Percentiles rank a stretch among this genome's conserved stretches.
These are phyloP conservation scores for Coprinopsis cinerea DNA, from an alignment of 768 basidiomycete species.

Conservation along the genomic window DNA sequence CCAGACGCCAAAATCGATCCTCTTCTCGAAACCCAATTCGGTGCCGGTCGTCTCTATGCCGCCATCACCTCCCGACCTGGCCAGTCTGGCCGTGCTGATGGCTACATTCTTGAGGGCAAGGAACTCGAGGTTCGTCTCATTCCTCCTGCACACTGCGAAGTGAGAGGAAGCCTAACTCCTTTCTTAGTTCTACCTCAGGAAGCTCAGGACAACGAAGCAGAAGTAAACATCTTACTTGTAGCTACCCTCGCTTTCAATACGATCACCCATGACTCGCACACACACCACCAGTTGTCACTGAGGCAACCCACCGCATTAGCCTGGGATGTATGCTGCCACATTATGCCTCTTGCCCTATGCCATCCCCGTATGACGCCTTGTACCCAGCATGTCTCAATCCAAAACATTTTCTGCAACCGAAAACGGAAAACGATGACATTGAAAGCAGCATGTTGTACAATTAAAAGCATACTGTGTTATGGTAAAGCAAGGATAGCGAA, in stretches of 20 bases:
- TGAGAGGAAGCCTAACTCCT: slow-evolving; percentile 1
- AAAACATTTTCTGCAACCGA: not conserved
- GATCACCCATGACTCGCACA: slow-evolving; percentile 3
- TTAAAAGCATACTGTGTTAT: not conserved
- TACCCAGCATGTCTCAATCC: not conserved
- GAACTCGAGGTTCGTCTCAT: slow-evolving; percentile 78
- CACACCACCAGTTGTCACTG: not conserved
- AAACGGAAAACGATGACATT: not conserved
- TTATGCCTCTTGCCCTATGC: not conserved
- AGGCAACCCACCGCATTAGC: not conserved
- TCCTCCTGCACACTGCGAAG: slow-evolving; percentile 13
- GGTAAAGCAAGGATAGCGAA: not conserved
- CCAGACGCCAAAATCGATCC: slow-evolving; percentile 87
- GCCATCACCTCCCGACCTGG: slow-evolving; percentile 92
- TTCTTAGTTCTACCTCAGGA: slow-evolving; percentile 86
- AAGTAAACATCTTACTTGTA: slow-evolving; percentile 44
- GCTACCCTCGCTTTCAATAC: slow-evolving; percentile 5
- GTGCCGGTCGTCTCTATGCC: slow-evolving; percentile 94
- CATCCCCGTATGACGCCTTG: not conserved
- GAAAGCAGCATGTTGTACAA: not conserved
- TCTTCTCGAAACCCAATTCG: slow-evolving; percentile 84
- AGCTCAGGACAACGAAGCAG: slow-evolving; percentile 89
- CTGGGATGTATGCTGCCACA: not conserved
- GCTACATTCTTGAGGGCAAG: slow-evolving; percentile 96
- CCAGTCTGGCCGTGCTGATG: slow-evolving; percentile 93